Base-by-base conservation (phyloP, 805 yeast species). In the Cyberlindnera maritima region DNA sequence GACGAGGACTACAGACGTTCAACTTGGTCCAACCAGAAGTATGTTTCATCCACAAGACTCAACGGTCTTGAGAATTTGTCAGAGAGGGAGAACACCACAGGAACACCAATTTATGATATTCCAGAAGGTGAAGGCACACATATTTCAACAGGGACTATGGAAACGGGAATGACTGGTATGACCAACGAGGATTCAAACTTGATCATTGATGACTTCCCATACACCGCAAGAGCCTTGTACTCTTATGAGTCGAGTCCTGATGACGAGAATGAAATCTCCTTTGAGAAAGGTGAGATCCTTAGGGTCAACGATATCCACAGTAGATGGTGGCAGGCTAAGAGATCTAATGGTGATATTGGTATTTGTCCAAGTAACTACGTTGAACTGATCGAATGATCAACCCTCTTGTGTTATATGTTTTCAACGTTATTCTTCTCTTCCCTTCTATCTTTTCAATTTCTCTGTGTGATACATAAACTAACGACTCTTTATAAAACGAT, bases 311-410 rank as follows among this genome's bases (percentile, higher is more conserved):
- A 92, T 61, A 88, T 89, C 47, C 87, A 87, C 55, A 97, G 97
- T 39, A 83, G 95, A 69, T 92, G 99, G 99, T 92, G 98, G 98
- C 96, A 90, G 69, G 97, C 96, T 35, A 81, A 86, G 65, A 80
- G 91, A 61, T 75, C 85, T 9, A 85, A 81, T 56, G 99, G 99
- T 29, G 94, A 90, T 64, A 86, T 89, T 37, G 99, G 98, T 56
- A 92, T 92, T 59, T 90, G 96, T 66, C 98, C 99, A 42, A 85
- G 96, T 59, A 94, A 92, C 67, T 92, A 92, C 62, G 91, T 92
- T 40, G 88, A 88, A 66, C 72, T 90, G 50, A 69, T 85, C 47
- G 81, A 76, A 52, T 48, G 39, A 48, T 21, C 20, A 13, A 12
- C 19, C 8, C 19, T 32, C 19, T 32, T n/a, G 8, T 32, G 9